Evolutionary conservation across 495 filamentous ascomycete species (phyloP).

Genomic region (Hypoxylon perforatum): DNA sequence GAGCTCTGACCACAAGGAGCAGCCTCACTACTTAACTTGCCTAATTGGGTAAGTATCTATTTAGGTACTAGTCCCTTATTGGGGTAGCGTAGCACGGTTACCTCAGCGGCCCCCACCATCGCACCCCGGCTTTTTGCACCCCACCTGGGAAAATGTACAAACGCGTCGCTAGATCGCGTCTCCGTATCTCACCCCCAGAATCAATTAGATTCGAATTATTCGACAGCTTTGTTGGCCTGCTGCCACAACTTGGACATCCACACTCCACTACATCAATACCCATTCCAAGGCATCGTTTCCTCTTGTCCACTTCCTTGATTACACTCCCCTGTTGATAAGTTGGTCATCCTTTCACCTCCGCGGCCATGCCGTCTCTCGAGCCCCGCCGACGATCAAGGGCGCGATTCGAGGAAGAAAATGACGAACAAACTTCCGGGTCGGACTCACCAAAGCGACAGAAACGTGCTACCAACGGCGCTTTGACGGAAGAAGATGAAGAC

Average conservation of each 20-base stretch:
- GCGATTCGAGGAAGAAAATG: conserved; percentile 51
- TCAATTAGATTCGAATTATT: too few relatives aligned
- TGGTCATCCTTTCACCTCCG: neutral
- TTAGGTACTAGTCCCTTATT: neutral
- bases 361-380: conserved; percentile 37
- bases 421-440: conserved; percentile 40
- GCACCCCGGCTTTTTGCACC: too few relatives aligned
- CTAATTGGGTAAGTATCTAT: neutral
- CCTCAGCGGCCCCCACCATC: too few relatives aligned
- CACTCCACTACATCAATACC: too few relatives aligned
- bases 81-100: too few relatives aligned
- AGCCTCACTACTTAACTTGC: neutral
- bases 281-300: neutral
- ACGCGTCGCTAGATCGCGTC: too few relatives aligned
- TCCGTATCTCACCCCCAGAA: too few relatives aligned
- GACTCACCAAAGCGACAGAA: conserved; percentile 43
- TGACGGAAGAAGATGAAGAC: conserved; percentile 24
- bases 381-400: conserved; percentile 48
- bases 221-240: too few relatives aligned
- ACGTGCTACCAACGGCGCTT: conserved; percentile 6
- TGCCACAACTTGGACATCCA: too few relatives aligned
- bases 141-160: too few relatives aligned
- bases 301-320: neutral
- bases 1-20: too few relatives aligned
- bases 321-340: conserved; percentile 1